Evolutionary conservation across 2,329 filamentous ascomycete genomes (phyloP), one percentile per base, ranked within the genome.

Genomic region (Botrytis hyacinthi): DNA sequence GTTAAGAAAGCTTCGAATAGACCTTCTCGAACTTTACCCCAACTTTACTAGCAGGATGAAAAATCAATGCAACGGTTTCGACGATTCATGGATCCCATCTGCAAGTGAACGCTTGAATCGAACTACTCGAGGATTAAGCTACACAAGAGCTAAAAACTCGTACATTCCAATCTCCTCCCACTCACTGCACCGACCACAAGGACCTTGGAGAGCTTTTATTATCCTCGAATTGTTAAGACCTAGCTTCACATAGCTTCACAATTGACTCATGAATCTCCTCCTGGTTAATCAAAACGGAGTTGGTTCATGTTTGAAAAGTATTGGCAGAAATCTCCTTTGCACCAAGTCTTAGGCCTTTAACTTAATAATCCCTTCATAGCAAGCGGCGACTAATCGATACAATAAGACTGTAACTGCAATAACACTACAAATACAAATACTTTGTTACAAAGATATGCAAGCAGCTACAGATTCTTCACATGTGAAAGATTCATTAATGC

Each of bases 41-140:
- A 54, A 54, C 65, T 68, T 54, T 12, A 54, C 46, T 54, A 68
- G 46, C 48, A 54, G 9, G 6, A 35, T 32, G 35, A 40, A 54
- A 54, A 68, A 65, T 35, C 26, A 51, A 68, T 35, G 26, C 65
- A 54, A 54, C 65, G 35, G 65, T 68, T 68, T 54, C 65, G 29
- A 51, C 46, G 32, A 67, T 51, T 67, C 63, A 37, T 37, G 63
- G 29, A 48, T 48, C 29, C 10, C 7, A 26, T 44, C 6, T 66
- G 62, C 26, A 29, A 61, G 16, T 61, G 37, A n/a, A 42, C 35
- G 16, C 22, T 42, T n/a, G 60, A 42, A 29, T 29, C 51, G n/a
- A 42, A 37, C 37, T 42, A 44, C 37, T 40, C 37, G 40, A 42
- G 40, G 9, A 42, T 26, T 3, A 20, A 18, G 26, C 26, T 63